Base-by-base conservation (phyloP, 176 grass and related monocot species). In the Aechmea fasciata region DNA sequence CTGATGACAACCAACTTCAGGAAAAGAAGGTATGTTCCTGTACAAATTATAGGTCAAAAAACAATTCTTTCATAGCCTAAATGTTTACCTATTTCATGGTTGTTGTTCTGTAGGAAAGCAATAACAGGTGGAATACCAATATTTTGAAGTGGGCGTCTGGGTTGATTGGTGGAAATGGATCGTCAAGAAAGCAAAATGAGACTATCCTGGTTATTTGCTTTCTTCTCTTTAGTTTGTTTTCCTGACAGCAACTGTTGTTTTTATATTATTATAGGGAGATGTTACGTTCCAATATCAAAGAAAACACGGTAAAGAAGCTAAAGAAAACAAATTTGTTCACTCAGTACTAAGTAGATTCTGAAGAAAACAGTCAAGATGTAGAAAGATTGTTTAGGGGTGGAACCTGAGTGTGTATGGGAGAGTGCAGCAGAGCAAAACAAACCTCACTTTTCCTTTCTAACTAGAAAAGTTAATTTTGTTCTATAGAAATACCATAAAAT, bases 71-170 rank as follows among this genome's bases (percentile, higher is more conserved):
- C 51, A 70, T 69, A 51, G 74, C 80, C 24, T 78, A 79, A 49
- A 52, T 49, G 19, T 17, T 11, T 75, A 75, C 3, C 52, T 64
- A 26, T 82, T 75, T 67, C 66, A 68, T 64, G 20, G 19, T 57
- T 13, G 18, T 77, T 80, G 71, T 15, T 78, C 50, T 83, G 65
- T 76, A 97, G 85, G 87, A 83, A 49, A 67, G 61, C 68, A 76
- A 78, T 70, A 97, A 97, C 81, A 83, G 84, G 13, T 97, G 94
- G 94, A 97, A 97, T 81, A 77, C 62, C 64, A 97, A 97, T 73
- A 76, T 97, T 81, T 83, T 97, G 66, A 97, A 90, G 76, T 97
- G 94, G 94, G 94, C 94, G 78, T 85, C 86, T 82, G 91, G 84
- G 66, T 83, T 97, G 52, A 97, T 97, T 72, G 85, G 74, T 71